Percentiles rank a stretch among this genome's conserved stretches.
phyloP scores from a whole-genome alignment of 1,284 basidiomycete genomes.

The Fistulinella cinereoalba region DNA sequence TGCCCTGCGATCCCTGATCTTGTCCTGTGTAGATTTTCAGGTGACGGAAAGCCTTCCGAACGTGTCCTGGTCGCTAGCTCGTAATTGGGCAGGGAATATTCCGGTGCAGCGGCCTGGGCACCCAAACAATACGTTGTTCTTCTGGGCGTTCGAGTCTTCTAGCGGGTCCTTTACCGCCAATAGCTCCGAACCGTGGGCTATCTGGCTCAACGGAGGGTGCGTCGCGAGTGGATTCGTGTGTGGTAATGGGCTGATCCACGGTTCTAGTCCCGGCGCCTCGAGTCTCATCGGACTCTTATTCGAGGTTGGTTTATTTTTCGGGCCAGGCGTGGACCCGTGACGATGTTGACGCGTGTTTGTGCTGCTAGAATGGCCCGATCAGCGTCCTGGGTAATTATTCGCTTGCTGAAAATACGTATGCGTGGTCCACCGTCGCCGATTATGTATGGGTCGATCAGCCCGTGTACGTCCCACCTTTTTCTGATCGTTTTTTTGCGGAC shows the following conservation, averaged over 20 bases:
- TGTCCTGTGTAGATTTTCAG: slow-evolving; percentile 50
- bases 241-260: not conserved
- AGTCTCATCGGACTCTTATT: slow-evolving; percentile 61
- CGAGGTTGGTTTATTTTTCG: slow-evolving; percentile 43
- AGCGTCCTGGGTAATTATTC: slow-evolving; percentile 49
- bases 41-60: slow-evolving; percentile 59
- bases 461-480: slow-evolving; percentile 40
- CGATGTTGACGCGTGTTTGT: slow-evolving; percentile 2
- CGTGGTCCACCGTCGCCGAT: slow-evolving; percentile 63
- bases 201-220: slow-evolving; percentile 74
- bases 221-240: slow-evolving; percentile 15
- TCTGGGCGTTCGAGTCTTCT: slow-evolving; percentile 63
- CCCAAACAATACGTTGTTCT: slow-evolving; percentile 62
- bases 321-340: slow-evolving; percentile 14
- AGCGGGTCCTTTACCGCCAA: slow-evolving; percentile 55
- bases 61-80: slow-evolving; percentile 53
- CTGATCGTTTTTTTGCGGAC: not conserved
- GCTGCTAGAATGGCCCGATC: slow-evolving; percentile 62
- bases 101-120: slow-evolving; percentile 59
- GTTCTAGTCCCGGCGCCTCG: slow-evolving; percentile 64
- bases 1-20: slow-evolving; percentile 40
- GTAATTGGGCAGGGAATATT: slow-evolving; percentile 67
- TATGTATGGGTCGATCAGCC: slow-evolving; percentile 72
- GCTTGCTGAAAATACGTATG: slow-evolving; percentile 47
- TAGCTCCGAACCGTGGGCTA: slow-evolving; percentile 58